Base-by-base conservation (phyloP, 805 yeast species). In the Myxozyma neotropica region DNA sequence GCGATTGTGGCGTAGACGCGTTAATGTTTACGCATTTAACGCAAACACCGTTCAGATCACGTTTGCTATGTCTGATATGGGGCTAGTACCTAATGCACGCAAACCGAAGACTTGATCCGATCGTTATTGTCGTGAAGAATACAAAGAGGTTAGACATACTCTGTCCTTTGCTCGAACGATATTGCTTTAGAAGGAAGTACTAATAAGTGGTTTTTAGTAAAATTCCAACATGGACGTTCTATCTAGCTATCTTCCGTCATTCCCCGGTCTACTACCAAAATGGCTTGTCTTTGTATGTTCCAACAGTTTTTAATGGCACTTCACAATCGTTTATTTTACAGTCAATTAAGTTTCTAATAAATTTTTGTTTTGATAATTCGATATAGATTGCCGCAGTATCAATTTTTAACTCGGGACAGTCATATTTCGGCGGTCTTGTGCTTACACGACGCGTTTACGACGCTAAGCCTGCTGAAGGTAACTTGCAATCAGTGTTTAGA, bases 391-490 rank as follows among this genome's bases (percentile, higher is more conserved):
- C 97, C 0, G 85, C 86, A 1, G 97, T 93, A n/a, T 89, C 97
- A 1, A 78, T 89, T 31, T 90, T 94, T 80, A 94, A 94, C 74
- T 89, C 97, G 0, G 77, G 82, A 23, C 99, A 94, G 75, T 85
- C 94, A 13, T 94, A 92, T 74, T 73, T 83, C 47, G 83, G 89
- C 35, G 94, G 91, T 46, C 78, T 87, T 29, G 78, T 80, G 29
- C 80, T 94, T 55, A 88, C 97, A 1, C 83, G 87, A 67, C 80
- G 84, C 65, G 97, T 94, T 6, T 94, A 94, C 72, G 86, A 81
- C 35, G 78, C 74, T 53, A 74, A 81, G 47, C 90, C 92, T 15
- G 65, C 71, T 5, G 82, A 87, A 71, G 87, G 86, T 52, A 43
- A 3, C 17, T 29, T 29, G 10, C 10, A 6, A 7, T 7, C 10